A percentile compares a stretch with the other conserved stretches of the same genome.
phyloP scores from a whole-genome alignment of 2,329 filamentous ascomycete genomes.

The Colletotrichum eremochloae region DNA sequence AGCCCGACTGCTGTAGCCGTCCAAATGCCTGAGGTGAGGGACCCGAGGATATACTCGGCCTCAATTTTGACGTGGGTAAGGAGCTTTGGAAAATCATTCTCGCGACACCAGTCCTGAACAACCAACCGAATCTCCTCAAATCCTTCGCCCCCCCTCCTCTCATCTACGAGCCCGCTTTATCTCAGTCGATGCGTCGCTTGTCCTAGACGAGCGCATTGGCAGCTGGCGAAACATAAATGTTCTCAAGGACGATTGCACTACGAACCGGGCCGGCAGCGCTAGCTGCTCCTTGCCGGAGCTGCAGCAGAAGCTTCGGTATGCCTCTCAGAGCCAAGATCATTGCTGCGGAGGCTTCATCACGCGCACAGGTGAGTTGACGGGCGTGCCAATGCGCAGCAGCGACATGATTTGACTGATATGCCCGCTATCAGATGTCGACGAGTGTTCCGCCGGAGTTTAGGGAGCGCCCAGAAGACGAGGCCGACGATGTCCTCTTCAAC shows the following conservation, averaged over 20 bases:
- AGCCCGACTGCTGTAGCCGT: constrained; percentile 17
- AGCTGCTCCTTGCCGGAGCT: constrained; percentile 58
- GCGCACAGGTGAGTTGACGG: constrained; percentile 37
- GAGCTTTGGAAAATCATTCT: constrained; percentile 52
- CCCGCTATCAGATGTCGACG: constrained; percentile 54
- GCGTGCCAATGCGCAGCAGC: no score
- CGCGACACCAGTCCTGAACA: constrained; percentile 42
- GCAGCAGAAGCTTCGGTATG: constrained; percentile 69
- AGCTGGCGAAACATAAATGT: constrained; percentile 63
- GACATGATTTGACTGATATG: neutral
- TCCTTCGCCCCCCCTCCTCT: constrained; percentile 11
- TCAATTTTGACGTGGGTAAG: constrained; percentile 46
- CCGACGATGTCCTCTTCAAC: constrained; percentile 93
- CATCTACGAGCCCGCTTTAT: constrained; percentile 33
- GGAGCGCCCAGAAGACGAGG: constrained; percentile 76
- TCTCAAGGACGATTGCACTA: constrained; percentile 65
- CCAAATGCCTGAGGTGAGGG: constrained; percentile 28
- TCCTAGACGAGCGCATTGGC: constrained; percentile 52
- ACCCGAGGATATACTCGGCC: constrained; percentile 45
- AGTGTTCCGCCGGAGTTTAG: constrained; percentile 54
- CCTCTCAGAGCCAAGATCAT: constrained; percentile 83
- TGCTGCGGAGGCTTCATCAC: constrained; percentile 51
- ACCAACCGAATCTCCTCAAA: constrained; percentile 3
- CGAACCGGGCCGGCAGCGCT: constrained; percentile 67
- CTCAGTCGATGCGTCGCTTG: constrained; percentile 51